Conservation (phyloP, 176 grass and related monocot genomes). For the Zea mays region Zm-B73-REFERENCE-NAM-5.0 NC_050100.1:165900001-165900500, state of each 20-base stretch:
- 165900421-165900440: not conserved
- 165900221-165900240: not conserved
- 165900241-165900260: not conserved
- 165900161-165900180: not conserved
- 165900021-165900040: no score
- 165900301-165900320: not conserved
- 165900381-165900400: not conserved
- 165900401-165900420: constrained; percentile 1
- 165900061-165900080: no score
- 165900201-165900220: not conserved
- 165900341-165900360: not conserved
- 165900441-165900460: not conserved
- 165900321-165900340: not conserved
- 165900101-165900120: no score
- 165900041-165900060: no score
- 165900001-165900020: no score
- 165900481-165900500: not conserved
- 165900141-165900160: not conserved
- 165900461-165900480: not conserved
- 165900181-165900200: not conserved
- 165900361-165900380: not conserved
- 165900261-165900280: constrained; percentile 1
- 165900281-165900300: not conserved
- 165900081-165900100: no score
- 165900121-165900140: no score